These are phyloP conservation scores for Marasmius oreades DNA, from an alignment of 1,284 basidiomycete species.

Conservation along the genomic window DNA sequence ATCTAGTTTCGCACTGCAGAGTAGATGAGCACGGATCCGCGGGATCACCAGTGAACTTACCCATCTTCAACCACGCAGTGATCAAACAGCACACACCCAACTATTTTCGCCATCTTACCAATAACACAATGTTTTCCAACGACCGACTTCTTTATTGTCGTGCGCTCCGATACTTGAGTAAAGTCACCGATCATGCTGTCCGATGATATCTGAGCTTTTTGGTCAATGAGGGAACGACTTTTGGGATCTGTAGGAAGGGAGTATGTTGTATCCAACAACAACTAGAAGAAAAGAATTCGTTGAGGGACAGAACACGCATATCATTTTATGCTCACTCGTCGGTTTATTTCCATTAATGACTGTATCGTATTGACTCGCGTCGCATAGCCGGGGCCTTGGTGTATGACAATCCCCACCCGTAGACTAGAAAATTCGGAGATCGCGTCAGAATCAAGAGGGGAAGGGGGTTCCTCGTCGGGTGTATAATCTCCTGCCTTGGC, in stretches of 20 bases:
- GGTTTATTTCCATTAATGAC: slow-evolving; percentile 81
- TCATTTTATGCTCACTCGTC: slow-evolving; percentile 48
- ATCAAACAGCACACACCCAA: slow-evolving; percentile 87
- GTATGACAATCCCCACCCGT: slow-evolving; percentile 58
- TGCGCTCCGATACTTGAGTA: slow-evolving; percentile 80
- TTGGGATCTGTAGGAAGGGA: slow-evolving; percentile 56
- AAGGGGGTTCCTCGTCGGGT: slow-evolving; percentile 24
- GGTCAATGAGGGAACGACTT: slow-evolving; percentile 64
- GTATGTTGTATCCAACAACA: slow-evolving; percentile 49
- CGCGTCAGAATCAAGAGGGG: slow-evolving; percentile 43
- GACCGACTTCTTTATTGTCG: slow-evolving; percentile 84
- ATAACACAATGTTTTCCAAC: slow-evolving; percentile 89
- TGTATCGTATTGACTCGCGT: slow-evolving; percentile 83
- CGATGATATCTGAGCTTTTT: slow-evolving; percentile 79
- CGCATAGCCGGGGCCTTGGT: slow-evolving; percentile 58
- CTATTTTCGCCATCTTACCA: slow-evolving; percentile 83
- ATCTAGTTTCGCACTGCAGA: slow-evolving; percentile 80
- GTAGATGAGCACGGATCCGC: background rate
- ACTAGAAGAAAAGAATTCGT: slow-evolving; percentile 35
- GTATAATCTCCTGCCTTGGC: slow-evolving; percentile 5
- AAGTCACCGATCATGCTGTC: slow-evolving; percentile 85
- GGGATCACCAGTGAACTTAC: slow-evolving; percentile 37
- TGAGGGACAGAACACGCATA: slow-evolving; percentile 3
- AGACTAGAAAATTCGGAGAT: slow-evolving; percentile 40
- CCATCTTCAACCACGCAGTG: slow-evolving; percentile 87